phyloP scores from a whole-genome alignment of 2,329 filamentous ascomycete genomes.

The Aspergillus glaucus region DNA sequence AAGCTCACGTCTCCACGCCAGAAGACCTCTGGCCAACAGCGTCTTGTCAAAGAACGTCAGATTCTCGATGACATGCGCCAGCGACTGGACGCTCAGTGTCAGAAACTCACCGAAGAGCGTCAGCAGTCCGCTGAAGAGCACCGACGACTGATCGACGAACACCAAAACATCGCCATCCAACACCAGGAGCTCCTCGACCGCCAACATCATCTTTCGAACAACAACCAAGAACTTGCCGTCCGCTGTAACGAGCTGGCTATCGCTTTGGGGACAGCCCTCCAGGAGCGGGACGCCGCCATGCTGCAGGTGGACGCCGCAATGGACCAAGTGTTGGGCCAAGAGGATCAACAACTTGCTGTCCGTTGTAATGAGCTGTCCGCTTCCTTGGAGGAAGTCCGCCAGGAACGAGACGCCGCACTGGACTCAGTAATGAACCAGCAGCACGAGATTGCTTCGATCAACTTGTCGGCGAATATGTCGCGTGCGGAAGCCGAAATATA shows the following conservation, averaged over 20 bases:
- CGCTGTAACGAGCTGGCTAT: too few species aligned
- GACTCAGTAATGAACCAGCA: background rate
- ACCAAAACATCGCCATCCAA: background rate
- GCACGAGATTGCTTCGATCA: background rate
- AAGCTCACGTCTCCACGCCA: too few species aligned
- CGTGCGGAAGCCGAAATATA: slow-evolving; percentile 5
- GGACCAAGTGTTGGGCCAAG: too few species aligned
- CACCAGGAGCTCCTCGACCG: background rate
- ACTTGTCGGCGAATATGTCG: background rate
- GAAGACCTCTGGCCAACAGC: too few species aligned
- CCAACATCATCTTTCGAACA: background rate
- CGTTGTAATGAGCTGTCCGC: background rate
- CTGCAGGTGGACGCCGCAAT: background rate
- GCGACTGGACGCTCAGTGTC: background rate
- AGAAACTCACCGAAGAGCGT: background rate
- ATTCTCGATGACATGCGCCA: background rate
- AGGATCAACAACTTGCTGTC: background rate
- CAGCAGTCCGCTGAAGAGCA: background rate
- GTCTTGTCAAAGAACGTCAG: too few species aligned
- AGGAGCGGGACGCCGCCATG: slow-evolving; percentile 1
- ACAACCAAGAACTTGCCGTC: background rate
- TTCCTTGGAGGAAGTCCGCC: background rate
- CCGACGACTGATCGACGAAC: background rate
- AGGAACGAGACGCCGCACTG: slow-evolving; percentile 1
- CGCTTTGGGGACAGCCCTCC: background rate